Evolutionary conservation across 1,284 basidiomycete genomes (phyloP).

Genomic region (Trichosporon asahii): DNA sequence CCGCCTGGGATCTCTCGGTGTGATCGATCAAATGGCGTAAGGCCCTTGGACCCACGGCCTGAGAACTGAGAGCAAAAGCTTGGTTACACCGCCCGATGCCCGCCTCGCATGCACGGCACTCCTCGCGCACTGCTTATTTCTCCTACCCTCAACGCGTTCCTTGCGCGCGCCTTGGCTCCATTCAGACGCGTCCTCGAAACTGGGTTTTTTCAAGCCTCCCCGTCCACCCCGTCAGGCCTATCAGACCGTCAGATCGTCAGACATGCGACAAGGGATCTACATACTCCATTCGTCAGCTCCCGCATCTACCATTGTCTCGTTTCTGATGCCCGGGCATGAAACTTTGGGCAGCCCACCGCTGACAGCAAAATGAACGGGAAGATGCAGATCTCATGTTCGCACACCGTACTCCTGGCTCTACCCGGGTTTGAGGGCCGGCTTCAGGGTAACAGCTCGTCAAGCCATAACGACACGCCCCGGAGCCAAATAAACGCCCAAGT

Average conservation of each 20-base stretch:
- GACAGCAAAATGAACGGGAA: background rate
- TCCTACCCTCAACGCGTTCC: background rate
- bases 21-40: background rate
- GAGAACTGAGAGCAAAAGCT: background rate
- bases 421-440: background rate
- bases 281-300: background rate
- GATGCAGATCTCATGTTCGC: conserved; percentile 3
- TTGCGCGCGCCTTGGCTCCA: background rate
- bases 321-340: background rate
- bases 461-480: background rate
- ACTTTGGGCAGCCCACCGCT: background rate
- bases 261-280: background rate
- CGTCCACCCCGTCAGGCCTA: no score
- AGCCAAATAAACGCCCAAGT: background rate
- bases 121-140: conserved; percentile 1
- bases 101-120: background rate
- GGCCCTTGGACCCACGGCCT: background rate
- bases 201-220: background rate
- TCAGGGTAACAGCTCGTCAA: background rate
- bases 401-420: background rate
- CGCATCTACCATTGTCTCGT: background rate
- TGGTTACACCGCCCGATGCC: background rate
- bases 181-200: background rate
- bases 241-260: background rate
- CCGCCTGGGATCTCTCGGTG: background rate